Base-by-base conservation (phyloP, 176 grass and related monocot genomes). In the Oryza meridionalis region DNA sequence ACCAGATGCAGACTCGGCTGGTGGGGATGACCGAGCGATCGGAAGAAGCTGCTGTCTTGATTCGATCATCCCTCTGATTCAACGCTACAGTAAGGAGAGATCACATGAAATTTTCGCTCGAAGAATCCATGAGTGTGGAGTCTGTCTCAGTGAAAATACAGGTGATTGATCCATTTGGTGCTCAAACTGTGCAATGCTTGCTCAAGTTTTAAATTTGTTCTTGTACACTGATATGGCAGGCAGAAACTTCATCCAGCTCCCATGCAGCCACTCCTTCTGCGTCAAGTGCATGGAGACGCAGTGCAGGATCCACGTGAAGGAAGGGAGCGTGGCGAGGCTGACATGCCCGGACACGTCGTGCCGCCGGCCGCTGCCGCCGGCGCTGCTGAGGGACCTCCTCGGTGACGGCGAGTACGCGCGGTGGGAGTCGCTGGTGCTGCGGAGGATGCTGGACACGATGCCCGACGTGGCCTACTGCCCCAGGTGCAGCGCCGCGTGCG, bases 381-480 rank as follows among this genome's bases (percentile, higher is more conserved):
- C 62, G 11, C 46, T 88, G 50, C 73, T 93, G 70, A 83, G 79
- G 55, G 29, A 65, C 19, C 73, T 93, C 13, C 82, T 90, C 26
- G 88, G 50, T 15, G 75, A 76, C 29, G 42, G 83, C 42, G 91
- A 49, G 38, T 93, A 93, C 84, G 81, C 87, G 53, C 85, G 88
- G 65, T 93, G 91, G 88, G 87, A 90, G 89, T 87, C 84, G 12
- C 75, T 93, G 53, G 25, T 82, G 17, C 85, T 93, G 61, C 88
- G 89, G 35, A 69, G 67, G 76, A 85, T 85, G 75, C 84, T 93
- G 64, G 91, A 93, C 53, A 77, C 88, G 9, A 93, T 93, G 91
- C 64, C 81, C n/a, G 88, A 93, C 84, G 88, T 90, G 63, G 85
- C 79, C 11, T 90, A 93, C 70, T 93, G 88, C 77, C 91, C 91